A percentile compares a stretch with the other conserved stretches of the same genome.
Conservation (phyloP, 2,329 filamentous ascomycete genomes). For the Diaporthe amygdali region DNA sequence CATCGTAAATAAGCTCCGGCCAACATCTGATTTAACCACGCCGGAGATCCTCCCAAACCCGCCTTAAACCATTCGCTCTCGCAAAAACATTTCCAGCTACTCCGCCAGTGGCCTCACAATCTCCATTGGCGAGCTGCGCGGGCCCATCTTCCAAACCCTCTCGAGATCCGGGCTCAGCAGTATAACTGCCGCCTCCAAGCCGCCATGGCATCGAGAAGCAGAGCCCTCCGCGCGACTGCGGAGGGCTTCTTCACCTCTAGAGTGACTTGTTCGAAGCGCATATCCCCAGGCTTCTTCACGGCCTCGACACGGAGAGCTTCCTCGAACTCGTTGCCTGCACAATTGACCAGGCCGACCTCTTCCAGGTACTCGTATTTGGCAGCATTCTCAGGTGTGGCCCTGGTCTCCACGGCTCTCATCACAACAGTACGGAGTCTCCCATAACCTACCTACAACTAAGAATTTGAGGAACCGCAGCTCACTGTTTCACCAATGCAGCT, state of each 20-base stretch:
- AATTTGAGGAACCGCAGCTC: neutral
- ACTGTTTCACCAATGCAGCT: conserved; percentile 38
- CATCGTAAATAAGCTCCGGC: neutral
- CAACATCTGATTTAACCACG: conserved; percentile 14
- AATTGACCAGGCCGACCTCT: conserved; percentile 33
- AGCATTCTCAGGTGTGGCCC: conserved; percentile 49
- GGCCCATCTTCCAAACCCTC: neutral
- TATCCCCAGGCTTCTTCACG: conserved; percentile 18
- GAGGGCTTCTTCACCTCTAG: conserved; percentile 16
- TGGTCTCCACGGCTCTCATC: conserved; percentile 60
- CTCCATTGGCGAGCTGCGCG: neutral
- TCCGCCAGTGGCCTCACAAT: conserved; percentile 21
- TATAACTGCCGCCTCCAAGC: neutral
- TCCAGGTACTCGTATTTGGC: conserved; percentile 37
- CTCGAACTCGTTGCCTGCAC: conserved; percentile 24
- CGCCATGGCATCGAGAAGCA: conserved; percentile 23
- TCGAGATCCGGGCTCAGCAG: neutral
- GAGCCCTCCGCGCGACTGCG: conserved; percentile 26
- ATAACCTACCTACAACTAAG: neutral
- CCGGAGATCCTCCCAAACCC: neutral
- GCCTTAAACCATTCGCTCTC: conserved; percentile 3
- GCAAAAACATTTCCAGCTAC: neutral
- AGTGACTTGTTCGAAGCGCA: conserved; percentile 3
- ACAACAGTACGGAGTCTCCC: conserved; percentile 56
- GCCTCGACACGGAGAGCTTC: conserved; percentile 11